These are phyloP conservation scores for Leptodontidium sp. DNA, from an alignment of 2,329 filamentous ascomycete species.

Conservation along the genomic window DNA sequence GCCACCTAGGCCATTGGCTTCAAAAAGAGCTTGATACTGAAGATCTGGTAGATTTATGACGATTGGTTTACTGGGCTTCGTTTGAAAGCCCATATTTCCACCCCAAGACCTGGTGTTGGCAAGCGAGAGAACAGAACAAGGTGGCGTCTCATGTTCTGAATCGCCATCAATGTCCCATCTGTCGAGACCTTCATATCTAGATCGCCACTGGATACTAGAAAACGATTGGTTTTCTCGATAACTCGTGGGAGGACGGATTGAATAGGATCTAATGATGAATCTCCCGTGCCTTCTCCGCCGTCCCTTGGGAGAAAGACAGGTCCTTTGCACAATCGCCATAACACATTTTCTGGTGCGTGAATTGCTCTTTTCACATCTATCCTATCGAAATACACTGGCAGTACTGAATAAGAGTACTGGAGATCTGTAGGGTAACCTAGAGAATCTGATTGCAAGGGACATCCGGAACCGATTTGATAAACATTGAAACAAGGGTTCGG, in stretches of 20 bases:
- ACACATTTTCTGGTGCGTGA: neutral
- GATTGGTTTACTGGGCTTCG: slow-evolving; percentile 47
- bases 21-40: neutral
- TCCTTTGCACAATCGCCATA: neutral
- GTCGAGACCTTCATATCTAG: slow-evolving; percentile 63
- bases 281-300: neutral
- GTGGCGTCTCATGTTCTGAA: slow-evolving; percentile 67
- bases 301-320: neutral
- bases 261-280: neutral
- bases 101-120: slow-evolving; percentile 54
- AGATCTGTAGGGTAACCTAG: slow-evolving; percentile 48
- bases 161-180: slow-evolving; percentile 64
- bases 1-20: neutral
- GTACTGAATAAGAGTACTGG: slow-evolving; percentile 50
- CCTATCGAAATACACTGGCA: slow-evolving; percentile 54
- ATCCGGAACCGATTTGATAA: slow-evolving; percentile 56
- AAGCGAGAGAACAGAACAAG: too few species aligned
- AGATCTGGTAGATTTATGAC: slow-evolving; percentile 28
- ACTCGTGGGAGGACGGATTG: slow-evolving; percentile 20
- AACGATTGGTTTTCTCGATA: slow-evolving; percentile 20
- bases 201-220: slow-evolving; percentile 2
- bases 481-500: slow-evolving; percentile 59
- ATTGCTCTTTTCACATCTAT: neutral
- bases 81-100: slow-evolving; percentile 64
- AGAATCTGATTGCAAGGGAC: slow-evolving; percentile 48